Conservation (phyloP, 768 basidiomycete species). For the Tremella fuciformis region DNA sequence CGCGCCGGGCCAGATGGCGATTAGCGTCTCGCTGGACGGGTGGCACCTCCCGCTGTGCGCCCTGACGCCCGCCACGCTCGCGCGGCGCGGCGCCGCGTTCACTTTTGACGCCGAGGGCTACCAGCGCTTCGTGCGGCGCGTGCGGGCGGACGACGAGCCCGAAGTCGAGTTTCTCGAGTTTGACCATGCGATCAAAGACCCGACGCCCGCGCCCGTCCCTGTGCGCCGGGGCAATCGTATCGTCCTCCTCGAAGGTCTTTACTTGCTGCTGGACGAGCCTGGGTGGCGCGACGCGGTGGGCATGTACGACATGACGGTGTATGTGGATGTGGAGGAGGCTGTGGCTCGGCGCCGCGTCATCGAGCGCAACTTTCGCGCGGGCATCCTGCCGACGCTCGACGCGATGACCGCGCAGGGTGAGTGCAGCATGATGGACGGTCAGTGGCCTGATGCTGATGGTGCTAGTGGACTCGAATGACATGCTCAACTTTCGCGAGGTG, state of each 20-base stretch:
- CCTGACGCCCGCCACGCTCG: slow-evolving; percentile 57
- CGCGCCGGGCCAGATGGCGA: slow-evolving; percentile 53
- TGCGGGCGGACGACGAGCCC: slow-evolving; percentile 54
- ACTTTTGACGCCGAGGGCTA: slow-evolving; percentile 76
- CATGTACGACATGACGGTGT: slow-evolving; percentile 74
- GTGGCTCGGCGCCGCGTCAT: slow-evolving; percentile 64
- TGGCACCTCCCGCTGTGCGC: slow-evolving; percentile 83
- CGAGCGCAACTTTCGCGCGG: slow-evolving; percentile 70
- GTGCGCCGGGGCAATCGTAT: slow-evolving; percentile 67
- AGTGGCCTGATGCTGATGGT: not conserved
- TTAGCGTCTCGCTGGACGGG: slow-evolving; percentile 79
- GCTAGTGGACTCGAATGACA: not conserved
- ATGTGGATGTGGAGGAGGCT: slow-evolving; percentile 60
- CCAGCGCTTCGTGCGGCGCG: slow-evolving; percentile 61
- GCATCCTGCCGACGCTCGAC: slow-evolving; percentile 63
- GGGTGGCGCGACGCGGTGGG: slow-evolving; percentile 68
- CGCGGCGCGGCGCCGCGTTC: slow-evolving; percentile 67
- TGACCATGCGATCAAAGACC: slow-evolving; percentile 81
- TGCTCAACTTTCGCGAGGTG: not conserved
- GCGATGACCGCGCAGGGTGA: slow-evolving; percentile 50
- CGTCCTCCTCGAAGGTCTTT: slow-evolving; percentile 84
- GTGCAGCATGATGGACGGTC: not conserved
- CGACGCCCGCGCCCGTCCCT: slow-evolving; percentile 60
- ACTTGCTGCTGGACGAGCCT: slow-evolving; percentile 65
- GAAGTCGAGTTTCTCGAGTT: slow-evolving; percentile 57